phyloP scores from a whole-genome alignment of 2,329 filamentous ascomycete genomes.

The Metarhizium album region DNA sequence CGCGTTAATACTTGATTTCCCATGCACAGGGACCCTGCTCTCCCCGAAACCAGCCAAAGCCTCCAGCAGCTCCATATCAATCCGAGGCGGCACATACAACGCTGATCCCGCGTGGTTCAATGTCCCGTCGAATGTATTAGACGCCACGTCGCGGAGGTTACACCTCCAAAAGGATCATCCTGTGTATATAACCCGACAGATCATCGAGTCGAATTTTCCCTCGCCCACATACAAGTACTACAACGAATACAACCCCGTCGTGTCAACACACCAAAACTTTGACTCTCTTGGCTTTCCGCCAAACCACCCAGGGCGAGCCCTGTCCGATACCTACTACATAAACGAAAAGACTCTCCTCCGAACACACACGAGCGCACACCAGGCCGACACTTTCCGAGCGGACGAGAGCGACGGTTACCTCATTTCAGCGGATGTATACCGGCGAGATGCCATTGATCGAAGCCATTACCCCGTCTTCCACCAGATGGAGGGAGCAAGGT shows the following conservation, averaged over 20 bases:
- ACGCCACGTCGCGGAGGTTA: conserved; percentile 64
- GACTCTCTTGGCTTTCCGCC: conserved; percentile 87
- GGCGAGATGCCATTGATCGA: conserved; percentile 86
- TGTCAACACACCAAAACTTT: conserved; percentile 81
- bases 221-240: conserved; percentile 61
- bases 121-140: conserved; percentile 62
- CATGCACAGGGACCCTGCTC: not conserved
- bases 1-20: not conserved
- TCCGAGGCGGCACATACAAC: conserved; percentile 53
- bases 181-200: conserved; percentile 76
- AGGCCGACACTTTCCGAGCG: conserved; percentile 67
- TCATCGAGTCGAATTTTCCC: conserved; percentile 86
- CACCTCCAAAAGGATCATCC: conserved; percentile 89
- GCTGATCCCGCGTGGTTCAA: conserved; percentile 78
- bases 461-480: conserved; percentile 97
- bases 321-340: conserved; percentile 92
- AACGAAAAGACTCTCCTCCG: conserved; percentile 74
- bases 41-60: not conserved
- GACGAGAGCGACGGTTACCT: conserved; percentile 72
- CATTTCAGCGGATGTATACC: conserved; percentile 89
- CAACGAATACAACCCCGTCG: conserved; percentile 71
- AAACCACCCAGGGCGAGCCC: conserved; percentile 78
- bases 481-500: conserved; percentile 91
- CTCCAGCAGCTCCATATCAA: conserved; percentile 11
- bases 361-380: conserved; percentile 91